phyloP scores from a whole-genome alignment of 2,329 filamentous ascomycete genomes.

The Fusarium irregulare region DNA sequence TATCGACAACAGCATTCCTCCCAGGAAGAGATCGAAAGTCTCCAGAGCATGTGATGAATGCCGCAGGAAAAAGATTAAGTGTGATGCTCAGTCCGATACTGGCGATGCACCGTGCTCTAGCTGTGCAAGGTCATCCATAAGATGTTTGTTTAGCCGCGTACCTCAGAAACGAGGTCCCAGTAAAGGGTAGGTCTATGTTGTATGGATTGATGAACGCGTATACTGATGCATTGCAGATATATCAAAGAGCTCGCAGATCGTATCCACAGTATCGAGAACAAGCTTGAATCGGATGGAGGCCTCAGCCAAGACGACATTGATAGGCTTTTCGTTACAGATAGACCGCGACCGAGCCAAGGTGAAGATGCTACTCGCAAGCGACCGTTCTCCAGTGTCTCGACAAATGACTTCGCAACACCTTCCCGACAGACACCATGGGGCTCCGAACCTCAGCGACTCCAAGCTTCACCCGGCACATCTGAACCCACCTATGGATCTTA shows the following conservation, averaged over 20 bases:
- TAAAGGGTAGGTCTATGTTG: constrained; percentile 72
- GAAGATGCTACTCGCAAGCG: constrained; percentile 57
- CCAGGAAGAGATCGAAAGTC: constrained; percentile 84
- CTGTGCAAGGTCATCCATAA: constrained; percentile 79
- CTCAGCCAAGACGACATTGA: constrained; percentile 61
- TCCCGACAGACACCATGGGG: constrained; percentile 60
- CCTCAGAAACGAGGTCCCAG: constrained; percentile 90
- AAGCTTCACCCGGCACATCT: constrained; percentile 54
- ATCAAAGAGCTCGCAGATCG: constrained; percentile 92
- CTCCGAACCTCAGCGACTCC: constrained; percentile 59
- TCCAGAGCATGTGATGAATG: constrained; percentile 92
- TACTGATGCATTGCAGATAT: constrained; percentile 65
- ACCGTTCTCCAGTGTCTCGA: constrained; percentile 61
- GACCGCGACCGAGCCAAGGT: constrained; percentile 48
- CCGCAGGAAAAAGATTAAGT: constrained; percentile 89
- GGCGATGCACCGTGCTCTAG: constrained; percentile 82
- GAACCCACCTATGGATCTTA: constrained; percentile 49
- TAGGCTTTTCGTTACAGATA: constrained; percentile 52
- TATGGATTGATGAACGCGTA: background rate
- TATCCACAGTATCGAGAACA: constrained; percentile 83
- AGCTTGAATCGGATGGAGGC: constrained; percentile 68
- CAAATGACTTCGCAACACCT: constrained; percentile 55
- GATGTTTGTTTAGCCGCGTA: constrained; percentile 86
- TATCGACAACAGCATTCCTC: constrained; percentile 69
- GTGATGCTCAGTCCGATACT: constrained; percentile 81